Evolutionary conservation across 306 rosid species (phyloP).

Genomic region (Prunus armeniaca): DNA sequence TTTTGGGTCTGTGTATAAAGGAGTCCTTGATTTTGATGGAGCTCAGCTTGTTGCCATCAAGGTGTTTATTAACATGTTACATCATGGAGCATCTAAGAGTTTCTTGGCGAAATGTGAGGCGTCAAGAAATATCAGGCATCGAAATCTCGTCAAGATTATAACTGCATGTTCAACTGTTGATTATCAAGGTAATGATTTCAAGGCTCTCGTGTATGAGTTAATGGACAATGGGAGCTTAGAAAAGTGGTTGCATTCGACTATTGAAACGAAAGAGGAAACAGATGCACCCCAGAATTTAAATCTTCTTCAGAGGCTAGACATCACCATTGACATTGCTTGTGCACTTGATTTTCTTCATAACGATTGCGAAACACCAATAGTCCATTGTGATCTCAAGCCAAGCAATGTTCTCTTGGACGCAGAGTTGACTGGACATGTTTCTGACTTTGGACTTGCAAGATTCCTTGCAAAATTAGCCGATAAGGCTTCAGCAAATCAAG

Average conservation of each 20-base stretch:
- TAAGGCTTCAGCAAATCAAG: background rate
- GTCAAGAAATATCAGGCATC: background rate
- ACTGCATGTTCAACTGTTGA: constrained; percentile 8
- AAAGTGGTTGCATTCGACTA: constrained; percentile 3
- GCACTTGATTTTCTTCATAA: constrained; percentile 13
- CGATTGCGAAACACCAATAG: background rate
- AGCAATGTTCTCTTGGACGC: constrained; percentile 1
- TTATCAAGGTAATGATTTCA: background rate
- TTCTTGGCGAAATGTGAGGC: constrained; percentile 6
- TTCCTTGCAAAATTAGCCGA: background rate
- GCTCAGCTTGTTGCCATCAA: background rate
- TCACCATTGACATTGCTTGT: background rate
- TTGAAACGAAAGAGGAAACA: background rate
- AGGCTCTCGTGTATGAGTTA: background rate
- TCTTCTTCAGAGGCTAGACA: background rate
- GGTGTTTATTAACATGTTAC: constrained; percentile 9
- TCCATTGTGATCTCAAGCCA: constrained; percentile 13
- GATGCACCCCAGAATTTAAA: background rate
- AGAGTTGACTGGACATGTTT: constrained; percentile 1
- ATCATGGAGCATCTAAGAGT: background rate
- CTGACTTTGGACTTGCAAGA: constrained; percentile 3
- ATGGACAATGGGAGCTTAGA: constrained; percentile 10
- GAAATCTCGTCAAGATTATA: background rate
- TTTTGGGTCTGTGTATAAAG: constrained; percentile 1
- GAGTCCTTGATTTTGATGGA: background rate